These are phyloP conservation scores for Apophysomyces variabilis DNA, from an alignment of 371 early-diverging fungal species.

Conservation along the genomic window DNA sequence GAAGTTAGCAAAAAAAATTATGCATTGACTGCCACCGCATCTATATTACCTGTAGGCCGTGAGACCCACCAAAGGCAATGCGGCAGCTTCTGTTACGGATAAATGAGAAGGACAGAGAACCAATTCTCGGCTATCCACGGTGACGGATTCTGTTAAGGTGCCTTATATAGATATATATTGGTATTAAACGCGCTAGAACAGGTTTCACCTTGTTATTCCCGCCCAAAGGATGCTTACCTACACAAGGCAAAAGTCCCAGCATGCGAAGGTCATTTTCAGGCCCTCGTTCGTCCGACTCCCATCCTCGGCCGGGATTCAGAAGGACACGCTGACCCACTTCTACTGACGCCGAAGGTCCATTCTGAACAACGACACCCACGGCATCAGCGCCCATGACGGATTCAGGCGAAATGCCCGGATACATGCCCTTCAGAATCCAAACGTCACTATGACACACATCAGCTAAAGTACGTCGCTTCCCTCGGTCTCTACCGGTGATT, in stretches of 20 bases:
- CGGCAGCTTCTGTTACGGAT: constrained; percentile 66
- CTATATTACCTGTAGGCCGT: constrained; percentile 63
- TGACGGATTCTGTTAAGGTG: constrained; percentile 62
- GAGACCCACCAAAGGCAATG: constrained; percentile 72
- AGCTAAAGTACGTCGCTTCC: neutral
- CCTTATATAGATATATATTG: constrained; percentile 34
- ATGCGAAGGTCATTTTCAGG: constrained; percentile 67
- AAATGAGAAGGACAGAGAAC: constrained; percentile 65
- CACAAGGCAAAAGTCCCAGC: constrained; percentile 59
- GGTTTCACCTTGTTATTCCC: too few relatives aligned
- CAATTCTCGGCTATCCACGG: constrained; percentile 50
- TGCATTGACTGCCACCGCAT: neutral
- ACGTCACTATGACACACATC: constrained; percentile 37
- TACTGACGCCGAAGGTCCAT: constrained; percentile 5
- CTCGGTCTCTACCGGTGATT: constrained; percentile 61
- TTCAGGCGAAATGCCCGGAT: constrained; percentile 45
- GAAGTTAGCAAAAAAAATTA: neutral
- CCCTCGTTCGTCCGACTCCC: constrained; percentile 60
- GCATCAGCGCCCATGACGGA: constrained; percentile 68
- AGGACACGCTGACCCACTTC: constrained; percentile 53
- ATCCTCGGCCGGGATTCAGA: constrained; percentile 61
- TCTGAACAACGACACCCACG: constrained; percentile 53
- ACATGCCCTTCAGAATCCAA: constrained; percentile 64
- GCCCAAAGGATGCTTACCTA: constrained; percentile 30
- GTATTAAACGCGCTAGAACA: neutral